These are phyloP conservation scores for Chlorella sp. DNA, from an alignment of 139 green algal species.

Conservation along the genomic window DNA sequence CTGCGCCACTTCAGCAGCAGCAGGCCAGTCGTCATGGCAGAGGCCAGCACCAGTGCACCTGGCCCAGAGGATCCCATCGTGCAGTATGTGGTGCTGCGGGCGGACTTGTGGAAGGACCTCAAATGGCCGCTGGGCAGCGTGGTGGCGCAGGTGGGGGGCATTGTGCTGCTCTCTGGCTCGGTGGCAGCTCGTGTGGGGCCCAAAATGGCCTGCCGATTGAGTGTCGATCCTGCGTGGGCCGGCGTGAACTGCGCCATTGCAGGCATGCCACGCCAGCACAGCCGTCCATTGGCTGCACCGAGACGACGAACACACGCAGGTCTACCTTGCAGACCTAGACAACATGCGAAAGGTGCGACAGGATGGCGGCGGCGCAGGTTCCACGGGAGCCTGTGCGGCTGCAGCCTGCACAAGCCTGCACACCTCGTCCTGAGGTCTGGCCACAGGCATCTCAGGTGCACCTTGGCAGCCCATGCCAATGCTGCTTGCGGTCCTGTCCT, in stretches of 20 bases:
- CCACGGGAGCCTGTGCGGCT: background rate
- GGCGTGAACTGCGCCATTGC: too few species aligned
- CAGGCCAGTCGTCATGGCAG: too few species aligned
- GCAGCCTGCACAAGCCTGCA: background rate
- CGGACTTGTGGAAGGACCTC: constrained; percentile 75
- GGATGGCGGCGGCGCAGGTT: background rate
- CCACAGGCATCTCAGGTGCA: background rate
- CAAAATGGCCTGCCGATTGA: too few species aligned
- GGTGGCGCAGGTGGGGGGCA: too few species aligned
- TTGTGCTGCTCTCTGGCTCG: too few species aligned
- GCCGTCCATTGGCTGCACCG: background rate
- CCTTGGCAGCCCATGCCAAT: background rate
- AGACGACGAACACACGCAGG: background rate
- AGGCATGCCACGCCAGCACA: constrained; percentile 15
- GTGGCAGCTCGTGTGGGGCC: too few species aligned
- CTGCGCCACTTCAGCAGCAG: too few species aligned
- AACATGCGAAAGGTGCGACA: background rate
- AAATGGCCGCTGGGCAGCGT: constrained; percentile 90
- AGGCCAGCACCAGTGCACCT: too few species aligned
- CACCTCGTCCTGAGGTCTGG: background rate
- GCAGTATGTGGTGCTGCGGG: constrained; percentile 89
- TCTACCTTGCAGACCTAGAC: background rate
- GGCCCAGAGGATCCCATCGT: constrained; percentile 45
- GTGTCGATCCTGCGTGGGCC: too few species aligned
- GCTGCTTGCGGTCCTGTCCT: background rate